phyloP scores from a whole-genome alignment of 2,329 filamentous ascomycete species.

The Penicillium freii region DNA sequence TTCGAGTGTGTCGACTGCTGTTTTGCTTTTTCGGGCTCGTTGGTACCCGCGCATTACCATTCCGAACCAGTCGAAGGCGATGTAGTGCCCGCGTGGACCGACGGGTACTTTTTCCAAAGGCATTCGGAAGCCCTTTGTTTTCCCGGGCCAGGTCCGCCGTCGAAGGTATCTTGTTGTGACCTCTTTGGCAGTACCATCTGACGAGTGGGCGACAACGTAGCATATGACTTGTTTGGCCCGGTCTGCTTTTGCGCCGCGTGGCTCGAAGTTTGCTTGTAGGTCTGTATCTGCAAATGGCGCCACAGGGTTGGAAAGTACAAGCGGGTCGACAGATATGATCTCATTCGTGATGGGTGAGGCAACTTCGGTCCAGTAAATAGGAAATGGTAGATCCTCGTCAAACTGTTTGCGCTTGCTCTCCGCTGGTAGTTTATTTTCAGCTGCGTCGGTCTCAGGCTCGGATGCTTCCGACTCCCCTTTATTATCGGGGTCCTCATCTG shows the following conservation, averaged over 20 bases:
- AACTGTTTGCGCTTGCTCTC: conserved; percentile 52
- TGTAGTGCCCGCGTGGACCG: conserved; percentile 71
- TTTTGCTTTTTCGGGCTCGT: conserved; percentile 54
- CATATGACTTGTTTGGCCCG: conserved; percentile 85
- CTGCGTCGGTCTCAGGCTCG: conserved; percentile 23
- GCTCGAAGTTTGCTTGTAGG: conserved; percentile 72
- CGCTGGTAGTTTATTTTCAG: conserved; percentile 28
- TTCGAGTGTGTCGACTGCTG: conserved; percentile 74
- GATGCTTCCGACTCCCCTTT: conserved; percentile 15
- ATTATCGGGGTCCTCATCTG: conserved; percentile 10
- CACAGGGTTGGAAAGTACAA: conserved; percentile 64
- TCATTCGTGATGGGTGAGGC: conserved; percentile 77
- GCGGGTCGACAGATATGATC: conserved; percentile 74
- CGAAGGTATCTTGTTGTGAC: conserved; percentile 90
- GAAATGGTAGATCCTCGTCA: conserved; percentile 75
- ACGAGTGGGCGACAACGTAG: conserved; percentile 79
- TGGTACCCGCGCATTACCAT: conserved; percentile 72
- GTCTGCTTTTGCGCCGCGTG: conserved; percentile 77
- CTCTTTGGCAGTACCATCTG: conserved; percentile 88
- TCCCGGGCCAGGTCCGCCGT: conserved; percentile 76
- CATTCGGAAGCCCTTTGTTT: conserved; percentile 82
- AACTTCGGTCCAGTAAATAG: conserved; percentile 91
- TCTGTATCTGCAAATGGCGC: conserved; percentile 64
- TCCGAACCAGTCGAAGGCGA: conserved; percentile 86
- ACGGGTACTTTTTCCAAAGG: conserved; percentile 76